Base-by-base conservation (phyloP, 2,329 filamentous ascomycete genomes). In the Phialocephala sp. region DNA sequence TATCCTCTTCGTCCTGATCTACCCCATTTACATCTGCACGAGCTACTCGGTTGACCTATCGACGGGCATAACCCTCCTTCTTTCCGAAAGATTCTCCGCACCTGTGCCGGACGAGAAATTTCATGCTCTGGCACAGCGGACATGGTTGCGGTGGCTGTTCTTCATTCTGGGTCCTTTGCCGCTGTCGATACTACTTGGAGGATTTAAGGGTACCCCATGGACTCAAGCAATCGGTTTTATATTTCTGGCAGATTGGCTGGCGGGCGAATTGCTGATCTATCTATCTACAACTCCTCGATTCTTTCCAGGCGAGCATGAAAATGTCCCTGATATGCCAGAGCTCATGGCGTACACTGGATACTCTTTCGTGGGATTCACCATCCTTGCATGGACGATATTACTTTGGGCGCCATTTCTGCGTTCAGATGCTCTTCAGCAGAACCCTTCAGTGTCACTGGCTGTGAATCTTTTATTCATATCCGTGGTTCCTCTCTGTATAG, bases 61-160 rank as follows among this genome's bases (percentile, higher is more conserved):
- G 24, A 54, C 50, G 50, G 50, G 50, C 4, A 54, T 54, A 32
- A 54, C 24, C 14, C 50, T 54, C 18, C 50, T 54, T 22, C 50
- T 54, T 9, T 54, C 50, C 6, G 24, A 54, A 8, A 27, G 24
- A 32, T 18, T 54, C 12, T 54, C 50, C 4, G 50, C 50, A 35
- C 50, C 50, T 14, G 27, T 54, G 50, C 50, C 50, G 12, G 14
- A 54, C 11, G 50, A 54, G 24, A 54, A 54, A 12, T 54, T 54
- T 9, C 50, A 54, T 35, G 50, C 50, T 27, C 15, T 54, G 11
- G 50, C 50, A 14, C 50, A 54, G 11, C 50, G 50, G 11, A 32
- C 50, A 11, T 54, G 50, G 50, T 8, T 54, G 4, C 50, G 50
- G 14, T 54, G 50, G 50, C 8, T 54, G 14, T 54, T 54, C 50